Conservation (phyloP, 768 basidiomycete genomes). For the Myochromella boudieri region DNA sequence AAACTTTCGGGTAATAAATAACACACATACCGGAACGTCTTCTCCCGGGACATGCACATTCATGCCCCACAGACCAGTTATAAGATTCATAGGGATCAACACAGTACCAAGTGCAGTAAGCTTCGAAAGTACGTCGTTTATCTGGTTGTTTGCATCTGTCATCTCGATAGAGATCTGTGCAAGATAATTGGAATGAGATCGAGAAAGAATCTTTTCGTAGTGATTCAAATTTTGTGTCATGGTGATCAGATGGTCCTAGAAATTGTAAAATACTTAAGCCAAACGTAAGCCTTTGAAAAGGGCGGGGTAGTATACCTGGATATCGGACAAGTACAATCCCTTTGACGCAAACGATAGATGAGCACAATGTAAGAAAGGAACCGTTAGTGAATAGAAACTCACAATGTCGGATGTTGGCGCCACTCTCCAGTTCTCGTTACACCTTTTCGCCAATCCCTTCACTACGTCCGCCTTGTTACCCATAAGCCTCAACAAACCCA, state of each 20-base stretch:
- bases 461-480: conserved; percentile 99
- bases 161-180: conserved; percentile 99
- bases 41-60: conserved; percentile 97
- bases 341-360: conserved; percentile 26
- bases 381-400: conserved; percentile 20
- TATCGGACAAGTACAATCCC: conserved; percentile 95
- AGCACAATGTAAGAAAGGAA: neutral
- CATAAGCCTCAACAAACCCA: conserved; percentile 95
- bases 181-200: conserved; percentile 98
- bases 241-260: conserved; percentile 93
- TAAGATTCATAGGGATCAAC: conserved; percentile 94
- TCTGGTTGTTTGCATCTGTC: conserved; percentile 99
- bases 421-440: conserved; percentile 98
- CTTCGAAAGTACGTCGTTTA: conserved; percentile 97
- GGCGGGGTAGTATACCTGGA: conserved; percentile 67
- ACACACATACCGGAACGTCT: conserved; percentile 42
- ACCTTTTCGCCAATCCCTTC: conserved; percentile 95
- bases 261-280: neutral
- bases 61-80: conserved; percentile 99
- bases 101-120: conserved; percentile 97
- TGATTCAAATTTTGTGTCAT: conserved; percentile 99
- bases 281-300: neutral
- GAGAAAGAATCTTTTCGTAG: conserved; percentile 98
- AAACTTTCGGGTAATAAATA: conserved; percentile 10
- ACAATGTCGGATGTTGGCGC: conserved; percentile 98